Evolutionary conservation across 441 rosid species (phyloP).

Genomic region (Bruguiera hainesii): DNA sequence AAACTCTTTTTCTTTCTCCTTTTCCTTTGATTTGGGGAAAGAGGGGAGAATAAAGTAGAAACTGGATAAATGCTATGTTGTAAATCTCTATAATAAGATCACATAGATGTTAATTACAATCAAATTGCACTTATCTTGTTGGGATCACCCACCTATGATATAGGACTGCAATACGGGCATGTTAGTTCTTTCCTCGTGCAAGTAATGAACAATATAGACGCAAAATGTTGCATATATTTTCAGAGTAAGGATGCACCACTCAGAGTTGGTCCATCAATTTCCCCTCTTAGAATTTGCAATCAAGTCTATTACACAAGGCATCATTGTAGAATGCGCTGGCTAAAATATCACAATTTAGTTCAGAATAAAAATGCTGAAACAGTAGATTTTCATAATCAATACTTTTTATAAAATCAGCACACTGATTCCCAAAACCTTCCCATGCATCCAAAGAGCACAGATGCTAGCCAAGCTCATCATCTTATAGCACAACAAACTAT

Average conservation of each 20-base stretch:
- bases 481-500: not conserved
- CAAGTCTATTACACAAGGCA: too few species aligned
- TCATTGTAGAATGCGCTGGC: too few species aligned
- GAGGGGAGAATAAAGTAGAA: slow-evolving; percentile 24
- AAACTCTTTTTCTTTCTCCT: slow-evolving; percentile 8
- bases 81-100: slow-evolving; percentile 22
- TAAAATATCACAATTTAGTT: too few species aligned
- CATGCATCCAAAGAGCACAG: not conserved
- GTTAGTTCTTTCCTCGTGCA: not conserved
- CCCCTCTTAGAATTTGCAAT: not conserved
- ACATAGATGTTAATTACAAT: slow-evolving; percentile 22
- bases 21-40: not conserved
- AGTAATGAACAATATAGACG: not conserved
- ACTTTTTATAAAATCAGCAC: too few species aligned
- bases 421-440: not conserved
- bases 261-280: not conserved
- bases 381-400: too few species aligned
- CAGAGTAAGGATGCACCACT: not conserved
- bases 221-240: not conserved
- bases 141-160: not conserved
- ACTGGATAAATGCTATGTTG: slow-evolving; percentile 26
- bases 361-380: too few species aligned
- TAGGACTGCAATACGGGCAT: not conserved
- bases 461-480: slow-evolving; percentile 4
- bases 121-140: slow-evolving; percentile 8